Percentiles rank a stretch among this genome's conserved stretches.
phyloP scores from a whole-genome alignment of 2,329 filamentous ascomycete species.

The Aspergillus sp. region DNA sequence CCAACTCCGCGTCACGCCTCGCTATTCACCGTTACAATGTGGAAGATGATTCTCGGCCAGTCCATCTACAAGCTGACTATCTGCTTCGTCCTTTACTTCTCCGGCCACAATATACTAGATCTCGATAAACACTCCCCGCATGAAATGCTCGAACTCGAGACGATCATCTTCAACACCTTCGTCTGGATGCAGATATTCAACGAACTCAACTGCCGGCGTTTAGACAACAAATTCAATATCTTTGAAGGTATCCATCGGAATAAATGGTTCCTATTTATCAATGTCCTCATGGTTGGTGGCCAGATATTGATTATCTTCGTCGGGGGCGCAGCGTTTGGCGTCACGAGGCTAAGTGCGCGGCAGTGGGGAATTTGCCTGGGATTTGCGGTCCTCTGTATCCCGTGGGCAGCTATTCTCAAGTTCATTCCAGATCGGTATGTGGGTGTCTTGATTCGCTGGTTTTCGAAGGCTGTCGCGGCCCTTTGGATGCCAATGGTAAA shows the following conservation, averaged over 20 bases:
- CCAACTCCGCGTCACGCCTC: constrained; percentile 72
- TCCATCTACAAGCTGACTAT: constrained; percentile 80
- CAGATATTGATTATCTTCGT: constrained; percentile 89
- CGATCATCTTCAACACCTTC: constrained; percentile 95
- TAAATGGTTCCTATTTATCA: constrained; percentile 85
- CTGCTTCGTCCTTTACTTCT: constrained; percentile 82
- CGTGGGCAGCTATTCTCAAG: constrained; percentile 77
- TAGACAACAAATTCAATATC: constrained; percentile 94
- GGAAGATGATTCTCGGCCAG: constrained; percentile 98
- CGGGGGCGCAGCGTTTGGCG: constrained; percentile 77
- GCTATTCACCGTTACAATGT: constrained; percentile 87
- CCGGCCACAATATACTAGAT: constrained; percentile 57
- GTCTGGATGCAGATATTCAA: constrained; percentile 99
- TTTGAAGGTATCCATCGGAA: constrained; percentile 85
- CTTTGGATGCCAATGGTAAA: background rate
- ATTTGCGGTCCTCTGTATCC: constrained; percentile 80
- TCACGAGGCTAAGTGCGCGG: constrained; percentile 63
- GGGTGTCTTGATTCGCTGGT: constrained; percentile 36
- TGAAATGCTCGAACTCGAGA: constrained; percentile 61
- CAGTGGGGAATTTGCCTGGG: constrained; percentile 89
- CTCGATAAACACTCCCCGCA: constrained; percentile 45
- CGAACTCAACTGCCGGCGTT: constrained; percentile 90
- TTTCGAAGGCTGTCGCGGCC: background rate
- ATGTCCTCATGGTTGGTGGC: constrained; percentile 80
- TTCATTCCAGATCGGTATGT: constrained; percentile 71